Conservation (phyloP, 768 basidiomycete species). For the Lactarius quietus region DNA sequence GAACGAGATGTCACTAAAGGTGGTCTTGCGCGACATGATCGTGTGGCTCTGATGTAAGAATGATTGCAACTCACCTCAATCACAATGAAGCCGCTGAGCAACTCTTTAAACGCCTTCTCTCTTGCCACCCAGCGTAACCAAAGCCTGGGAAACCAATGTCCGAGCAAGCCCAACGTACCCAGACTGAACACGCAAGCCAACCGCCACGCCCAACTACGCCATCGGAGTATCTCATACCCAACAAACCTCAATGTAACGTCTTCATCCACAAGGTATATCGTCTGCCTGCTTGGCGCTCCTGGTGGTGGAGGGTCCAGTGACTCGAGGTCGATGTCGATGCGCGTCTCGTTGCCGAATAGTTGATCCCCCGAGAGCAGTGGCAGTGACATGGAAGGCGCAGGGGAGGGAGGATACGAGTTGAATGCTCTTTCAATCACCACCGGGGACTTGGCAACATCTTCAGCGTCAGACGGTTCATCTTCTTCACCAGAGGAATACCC, state of each 20-base stretch:
- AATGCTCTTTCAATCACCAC: conserved; percentile 60
- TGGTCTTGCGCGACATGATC: conserved; percentile 53
- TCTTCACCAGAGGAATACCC: conserved; percentile 88
- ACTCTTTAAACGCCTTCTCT: conserved; percentile 78
- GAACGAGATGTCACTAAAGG: conserved; percentile 76
- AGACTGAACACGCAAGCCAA: conserved; percentile 59
- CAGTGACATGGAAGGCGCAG: conserved; percentile 46
- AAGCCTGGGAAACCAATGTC: conserved; percentile 89
- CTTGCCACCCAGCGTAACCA: conserved; percentile 88
- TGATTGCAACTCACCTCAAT: conserved; percentile 66
- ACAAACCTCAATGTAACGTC: conserved; percentile 84
- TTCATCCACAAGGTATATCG: conserved; percentile 83
- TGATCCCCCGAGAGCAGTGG: conserved; percentile 73
- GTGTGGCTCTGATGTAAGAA: conserved; percentile 20
- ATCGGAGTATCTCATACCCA: conserved; percentile 68
- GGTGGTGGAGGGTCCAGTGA: conserved; percentile 66
- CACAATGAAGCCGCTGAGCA: conserved; percentile 70
- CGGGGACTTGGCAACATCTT: conserved; percentile 38
- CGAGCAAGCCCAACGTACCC: conserved; percentile 74
- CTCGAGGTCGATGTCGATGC: conserved; percentile 75
- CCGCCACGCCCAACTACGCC: conserved; percentile 70
- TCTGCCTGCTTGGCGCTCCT: conserved; percentile 83
- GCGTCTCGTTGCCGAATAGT: conserved; percentile 77
- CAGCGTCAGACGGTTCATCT: conserved; percentile 48
- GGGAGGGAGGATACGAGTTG: conserved; percentile 67